These are phyloP conservation scores for Pyronema domesticum DNA, from an alignment of 495 filamentous ascomycete genomes.

Conservation along the genomic window DNA sequence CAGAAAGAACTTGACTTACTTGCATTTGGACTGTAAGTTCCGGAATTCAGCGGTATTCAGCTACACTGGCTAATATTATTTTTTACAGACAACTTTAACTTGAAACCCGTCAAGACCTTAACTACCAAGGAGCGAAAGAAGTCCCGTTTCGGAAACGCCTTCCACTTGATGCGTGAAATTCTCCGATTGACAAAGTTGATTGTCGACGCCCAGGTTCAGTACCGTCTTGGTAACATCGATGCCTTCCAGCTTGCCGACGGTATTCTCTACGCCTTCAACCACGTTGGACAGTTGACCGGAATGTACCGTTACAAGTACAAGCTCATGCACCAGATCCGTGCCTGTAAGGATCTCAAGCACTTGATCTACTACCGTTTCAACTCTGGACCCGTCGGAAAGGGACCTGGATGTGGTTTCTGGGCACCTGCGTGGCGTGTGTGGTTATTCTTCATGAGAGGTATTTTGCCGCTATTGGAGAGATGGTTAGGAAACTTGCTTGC, in stretches of 20 bases:
- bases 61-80: not conserved
- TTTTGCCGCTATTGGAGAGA: constrained; percentile 87
- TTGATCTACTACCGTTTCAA: constrained; percentile 99
- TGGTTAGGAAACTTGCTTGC: constrained; percentile 96
- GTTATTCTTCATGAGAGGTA: constrained; percentile 99
- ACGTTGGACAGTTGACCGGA: constrained; percentile 93
- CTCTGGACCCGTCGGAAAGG: constrained; percentile 91
- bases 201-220: constrained; percentile 97
- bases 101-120: constrained; percentile 96
- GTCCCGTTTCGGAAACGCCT: constrained; percentile 97
- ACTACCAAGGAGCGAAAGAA: constrained; percentile 99
- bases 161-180: constrained; percentile 98
- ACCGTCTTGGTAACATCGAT: constrained; percentile 94
- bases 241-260: constrained; percentile 98
- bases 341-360: constrained; percentile 98
- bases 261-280: constrained; percentile 97
- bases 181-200: constrained; percentile 95
- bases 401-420: constrained; percentile 98
- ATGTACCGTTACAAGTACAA: constrained; percentile 99
- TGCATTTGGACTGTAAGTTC: constrained; percentile 64
- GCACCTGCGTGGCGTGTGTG: constrained; percentile 97
- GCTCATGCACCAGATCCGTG: constrained; percentile 98
- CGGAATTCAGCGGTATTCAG: not conserved
- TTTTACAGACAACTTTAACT: constrained; percentile 69
- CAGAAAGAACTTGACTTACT: constrained; percentile 94